Conservation (phyloP, 768 basidiomycete species). For the Royoungia palumana region DNA sequence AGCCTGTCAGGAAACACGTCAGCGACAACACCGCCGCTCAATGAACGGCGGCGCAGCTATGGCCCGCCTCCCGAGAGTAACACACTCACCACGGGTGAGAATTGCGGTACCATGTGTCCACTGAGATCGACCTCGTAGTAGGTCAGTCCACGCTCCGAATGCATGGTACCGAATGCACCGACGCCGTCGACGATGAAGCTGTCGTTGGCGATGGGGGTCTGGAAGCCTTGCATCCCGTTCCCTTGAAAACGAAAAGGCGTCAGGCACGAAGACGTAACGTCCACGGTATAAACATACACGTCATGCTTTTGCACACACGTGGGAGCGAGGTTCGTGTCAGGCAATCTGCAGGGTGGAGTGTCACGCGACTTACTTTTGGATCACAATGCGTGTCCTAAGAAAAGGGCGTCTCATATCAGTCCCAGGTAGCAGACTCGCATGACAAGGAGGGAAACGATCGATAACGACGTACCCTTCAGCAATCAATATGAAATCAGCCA, state of each 20-base stretch:
- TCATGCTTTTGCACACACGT: slow-evolving; percentile 31
- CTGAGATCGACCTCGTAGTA: slow-evolving; percentile 64
- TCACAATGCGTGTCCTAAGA: slow-evolving; percentile 51
- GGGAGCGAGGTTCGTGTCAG: too few relatives aligned
- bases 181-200: slow-evolving; percentile 70
- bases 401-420: neutral
- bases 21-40: neutral
- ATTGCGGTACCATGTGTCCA: slow-evolving; percentile 77
- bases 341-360: neutral
- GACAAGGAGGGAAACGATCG: neutral
- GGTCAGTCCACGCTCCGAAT: slow-evolving; percentile 64
- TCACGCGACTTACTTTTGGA: slow-evolving; percentile 52
- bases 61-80: too few relatives aligned
- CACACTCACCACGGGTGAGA: slow-evolving; percentile 52
- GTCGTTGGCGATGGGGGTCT: slow-evolving; percentile 59
- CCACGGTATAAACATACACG: slow-evolving; percentile 27
- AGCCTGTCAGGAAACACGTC: slow-evolving; percentile 39
- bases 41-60: neutral
- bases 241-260: slow-evolving; percentile 35
- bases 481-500: slow-evolving; percentile 71
- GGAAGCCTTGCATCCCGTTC: slow-evolving; percentile 71
- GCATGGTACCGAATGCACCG: slow-evolving; percentile 62
- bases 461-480: slow-evolving; percentile 57
- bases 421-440: slow-evolving; percentile 3
- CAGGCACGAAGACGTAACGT: neutral